A percentile compares a stretch with the other conserved stretches of the same genome.
These are phyloP conservation scores for Aspergillus olivimuriae DNA, from an alignment of 495 filamentous ascomycete species.

Conservation along the genomic window DNA sequence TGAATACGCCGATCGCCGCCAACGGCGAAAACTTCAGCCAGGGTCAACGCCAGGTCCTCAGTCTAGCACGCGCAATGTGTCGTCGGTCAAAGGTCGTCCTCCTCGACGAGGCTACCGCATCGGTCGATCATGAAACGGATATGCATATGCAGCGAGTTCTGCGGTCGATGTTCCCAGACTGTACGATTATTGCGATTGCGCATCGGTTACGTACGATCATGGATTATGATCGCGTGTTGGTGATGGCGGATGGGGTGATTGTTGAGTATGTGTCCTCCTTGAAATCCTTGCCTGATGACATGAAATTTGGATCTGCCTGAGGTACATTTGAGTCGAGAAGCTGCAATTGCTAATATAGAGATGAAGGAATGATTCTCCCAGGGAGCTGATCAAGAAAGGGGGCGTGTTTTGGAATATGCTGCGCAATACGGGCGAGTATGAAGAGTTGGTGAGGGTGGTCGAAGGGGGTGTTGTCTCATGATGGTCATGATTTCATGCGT, in stretches of 20 bases:
- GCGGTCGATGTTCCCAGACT: conserved; percentile 24
- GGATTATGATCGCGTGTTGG: conserved; percentile 34
- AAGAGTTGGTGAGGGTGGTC: conserved; percentile 28
- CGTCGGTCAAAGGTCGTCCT: conserved; percentile 52
- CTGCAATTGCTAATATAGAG: neutral
- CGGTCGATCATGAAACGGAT: conserved; percentile 52
- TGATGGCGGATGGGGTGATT: conserved; percentile 25
- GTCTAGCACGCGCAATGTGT: conserved; percentile 53
- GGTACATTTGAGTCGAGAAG: too few relatives aligned
- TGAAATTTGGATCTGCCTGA: neutral
- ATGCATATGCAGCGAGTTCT: conserved; percentile 44
- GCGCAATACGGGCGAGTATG: conserved; percentile 43
- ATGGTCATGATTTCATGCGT: too few relatives aligned
- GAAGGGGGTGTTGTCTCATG: neutral
- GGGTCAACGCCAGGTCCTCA: conserved; percentile 55
- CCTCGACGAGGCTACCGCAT: conserved; percentile 53
- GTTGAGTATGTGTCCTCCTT: conserved; percentile 18
- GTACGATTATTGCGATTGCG: conserved; percentile 36
- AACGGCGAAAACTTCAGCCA: conserved; percentile 57
- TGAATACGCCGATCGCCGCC: conserved; percentile 41
- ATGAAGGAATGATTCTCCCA: conserved; percentile 36
- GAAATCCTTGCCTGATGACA: neutral
- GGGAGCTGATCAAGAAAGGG: conserved; percentile 31
- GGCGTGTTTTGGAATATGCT: conserved; percentile 48
- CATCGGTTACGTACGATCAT: conserved; percentile 35